Conservation (phyloP, 768 basidiomycete genomes). For the Mycena sanguinolenta region DNA sequence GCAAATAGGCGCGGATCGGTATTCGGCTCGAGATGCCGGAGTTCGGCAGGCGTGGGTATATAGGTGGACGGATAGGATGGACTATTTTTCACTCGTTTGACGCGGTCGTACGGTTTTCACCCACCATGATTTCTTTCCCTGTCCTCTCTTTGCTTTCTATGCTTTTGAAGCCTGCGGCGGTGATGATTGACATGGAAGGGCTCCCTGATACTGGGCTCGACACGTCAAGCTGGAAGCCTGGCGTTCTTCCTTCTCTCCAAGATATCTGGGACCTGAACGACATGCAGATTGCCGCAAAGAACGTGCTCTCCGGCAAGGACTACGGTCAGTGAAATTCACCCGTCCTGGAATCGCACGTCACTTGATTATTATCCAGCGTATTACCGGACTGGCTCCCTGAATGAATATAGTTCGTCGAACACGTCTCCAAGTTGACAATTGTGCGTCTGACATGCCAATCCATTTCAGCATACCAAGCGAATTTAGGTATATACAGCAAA, state of each 20-base stretch:
- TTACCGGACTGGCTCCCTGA: constrained; percentile 41
- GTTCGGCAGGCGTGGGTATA: too few relatives aligned
- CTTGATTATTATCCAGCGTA: constrained; percentile 33
- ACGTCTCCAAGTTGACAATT: too few relatives aligned
- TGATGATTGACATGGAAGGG: constrained; percentile 43
- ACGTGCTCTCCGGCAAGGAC: constrained; percentile 33
- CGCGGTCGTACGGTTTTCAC: too few relatives aligned
- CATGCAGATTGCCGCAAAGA: constrained; percentile 45
- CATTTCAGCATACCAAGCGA: constrained; percentile 40
- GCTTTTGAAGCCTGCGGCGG: constrained; percentile 15
- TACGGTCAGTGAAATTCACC: constrained; percentile 36
- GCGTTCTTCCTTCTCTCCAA: constrained; percentile 40
- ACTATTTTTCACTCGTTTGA: too few relatives aligned
- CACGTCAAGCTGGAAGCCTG: constrained; percentile 40
- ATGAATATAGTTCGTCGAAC: constrained; percentile 39
- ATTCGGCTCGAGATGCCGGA: too few relatives aligned
- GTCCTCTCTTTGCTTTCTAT: constrained; percentile 22
- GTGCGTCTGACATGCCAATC: not conserved
- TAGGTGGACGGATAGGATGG: too few relatives aligned
- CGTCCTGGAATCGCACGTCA: not conserved
- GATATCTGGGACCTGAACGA: constrained; percentile 43
- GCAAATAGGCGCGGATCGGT: too few relatives aligned
- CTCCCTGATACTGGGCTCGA: constrained; percentile 46
- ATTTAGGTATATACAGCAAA: constrained; percentile 42
- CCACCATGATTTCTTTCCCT: constrained; percentile 20